Evolutionary conservation across 441 rosid genomes (phyloP).

Genomic region (Corymbia citriodora): DNA sequence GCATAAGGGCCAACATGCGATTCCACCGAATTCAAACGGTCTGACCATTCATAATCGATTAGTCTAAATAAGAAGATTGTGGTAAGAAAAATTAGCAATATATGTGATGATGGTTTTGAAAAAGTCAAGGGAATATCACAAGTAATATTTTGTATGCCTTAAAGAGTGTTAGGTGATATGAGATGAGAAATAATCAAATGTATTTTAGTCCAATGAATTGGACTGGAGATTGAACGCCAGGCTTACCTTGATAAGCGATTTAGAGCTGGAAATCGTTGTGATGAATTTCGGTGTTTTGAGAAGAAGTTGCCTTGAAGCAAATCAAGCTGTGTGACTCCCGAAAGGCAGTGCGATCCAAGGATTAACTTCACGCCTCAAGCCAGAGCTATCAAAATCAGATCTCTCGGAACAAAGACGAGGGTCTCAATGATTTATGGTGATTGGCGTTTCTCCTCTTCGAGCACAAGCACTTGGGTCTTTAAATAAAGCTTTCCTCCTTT

Average conservation of each 20-base stretch:
- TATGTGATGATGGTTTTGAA: too few relatives aligned
- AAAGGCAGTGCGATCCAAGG: neutral
- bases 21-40: too few relatives aligned
- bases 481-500: neutral
- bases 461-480: neutral
- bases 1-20: fast-evolving
- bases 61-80: too few relatives aligned
- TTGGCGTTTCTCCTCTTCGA: neutral
- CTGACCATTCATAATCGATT: too few relatives aligned
- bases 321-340: neutral
- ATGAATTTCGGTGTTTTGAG: neutral
- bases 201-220: too few relatives aligned
- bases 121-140: fast-evolving
- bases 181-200: neutral
- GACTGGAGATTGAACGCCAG: fast-evolving
- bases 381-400: neutral
- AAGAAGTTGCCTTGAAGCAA: neutral
- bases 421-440: neutral
- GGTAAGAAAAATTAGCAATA: too few relatives aligned
- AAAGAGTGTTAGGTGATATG: fast-evolving
- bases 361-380: neutral
- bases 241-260: neutral
- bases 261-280: fast-evolving
- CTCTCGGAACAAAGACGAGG: neutral
- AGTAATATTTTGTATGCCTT: too few relatives aligned